Evolutionary conservation across 768 basidiomycete species (phyloP).

Genomic region (Mycena indigotica): DNA sequence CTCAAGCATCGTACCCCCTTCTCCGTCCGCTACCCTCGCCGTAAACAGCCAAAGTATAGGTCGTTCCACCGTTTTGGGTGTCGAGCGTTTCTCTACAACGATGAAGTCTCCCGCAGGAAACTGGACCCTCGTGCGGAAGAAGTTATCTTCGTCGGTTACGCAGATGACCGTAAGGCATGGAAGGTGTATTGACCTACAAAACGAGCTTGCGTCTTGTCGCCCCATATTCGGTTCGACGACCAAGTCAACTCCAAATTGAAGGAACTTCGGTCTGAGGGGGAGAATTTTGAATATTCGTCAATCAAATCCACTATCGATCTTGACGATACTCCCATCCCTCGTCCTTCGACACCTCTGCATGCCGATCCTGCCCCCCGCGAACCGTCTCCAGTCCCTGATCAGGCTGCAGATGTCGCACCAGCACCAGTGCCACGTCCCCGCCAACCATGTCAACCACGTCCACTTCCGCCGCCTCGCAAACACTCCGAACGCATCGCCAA

Average conservation of each 20-base stretch:
- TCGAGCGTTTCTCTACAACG: constrained; percentile 17
- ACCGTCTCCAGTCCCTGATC: background rate
- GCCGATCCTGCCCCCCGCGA: background rate
- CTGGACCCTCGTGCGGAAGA: constrained; percentile 14
- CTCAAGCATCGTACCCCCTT: constrained; percentile 10
- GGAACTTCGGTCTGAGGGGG: constrained; percentile 14
- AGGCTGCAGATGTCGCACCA: background rate
- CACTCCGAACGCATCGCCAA: background rate
- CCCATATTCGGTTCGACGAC: constrained; percentile 22
- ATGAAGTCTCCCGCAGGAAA: constrained; percentile 14
- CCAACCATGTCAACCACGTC: background rate
- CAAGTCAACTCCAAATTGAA: background rate
- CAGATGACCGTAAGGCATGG: constrained; percentile 9
- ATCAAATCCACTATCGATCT: constrained; percentile 1
- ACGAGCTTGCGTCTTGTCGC: constrained; percentile 10
- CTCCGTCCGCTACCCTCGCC: constrained; percentile 12
- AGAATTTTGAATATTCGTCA: constrained; percentile 6
- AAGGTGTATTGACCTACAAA: constrained; percentile 23
- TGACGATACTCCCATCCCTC: background rate
- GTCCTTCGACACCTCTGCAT: background rate
- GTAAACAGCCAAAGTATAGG: constrained; percentile 19
- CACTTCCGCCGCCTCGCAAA: constrained; percentile 3
- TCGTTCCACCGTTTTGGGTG: constrained; percentile 28
- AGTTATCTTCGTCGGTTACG: constrained; percentile 24
- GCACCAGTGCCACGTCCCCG: background rate